These are phyloP conservation scores for Arachis monticola DNA, from an alignment of 331 rosid species.

Conservation along the genomic window DNA sequence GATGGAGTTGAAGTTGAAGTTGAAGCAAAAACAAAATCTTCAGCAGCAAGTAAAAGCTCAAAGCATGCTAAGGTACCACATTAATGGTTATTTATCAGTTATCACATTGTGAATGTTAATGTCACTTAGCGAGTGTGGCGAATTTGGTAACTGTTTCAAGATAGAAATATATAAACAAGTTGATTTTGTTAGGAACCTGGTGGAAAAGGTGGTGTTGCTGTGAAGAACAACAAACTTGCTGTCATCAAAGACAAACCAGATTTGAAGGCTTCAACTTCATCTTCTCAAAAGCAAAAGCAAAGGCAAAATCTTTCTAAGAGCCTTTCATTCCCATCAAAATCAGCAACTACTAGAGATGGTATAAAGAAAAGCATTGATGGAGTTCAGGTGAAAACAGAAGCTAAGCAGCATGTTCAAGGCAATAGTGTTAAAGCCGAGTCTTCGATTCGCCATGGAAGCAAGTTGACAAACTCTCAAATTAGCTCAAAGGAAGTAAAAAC, in stretches of 20 bases:
- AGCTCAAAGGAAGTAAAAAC: constrained; percentile 56
- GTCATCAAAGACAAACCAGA: constrained; percentile 61
- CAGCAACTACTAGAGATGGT: constrained; percentile 52
- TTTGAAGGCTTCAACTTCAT: constrained; percentile 46
- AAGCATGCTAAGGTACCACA: constrained; percentile 62
- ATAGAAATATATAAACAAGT: too few species aligned
- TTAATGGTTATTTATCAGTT: constrained; percentile 20
- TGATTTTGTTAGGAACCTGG: constrained; percentile 53
- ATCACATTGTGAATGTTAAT: neutral
- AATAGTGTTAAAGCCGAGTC: constrained; percentile 52
- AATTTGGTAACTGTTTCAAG: too few species aligned
- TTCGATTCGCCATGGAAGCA: constrained; percentile 50
- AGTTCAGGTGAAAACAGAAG: constrained; percentile 47
- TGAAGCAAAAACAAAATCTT: constrained; percentile 46
- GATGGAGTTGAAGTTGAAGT: constrained; percentile 40
- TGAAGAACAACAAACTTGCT: constrained; percentile 57
- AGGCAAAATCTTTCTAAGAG: constrained; percentile 70
- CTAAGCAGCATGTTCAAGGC: constrained; percentile 46
- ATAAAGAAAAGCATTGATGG: constrained; percentile 73
- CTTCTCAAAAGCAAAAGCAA: constrained; percentile 54
- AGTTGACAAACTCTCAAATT: constrained; percentile 50
- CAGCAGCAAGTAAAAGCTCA: constrained; percentile 50
- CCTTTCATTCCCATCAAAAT: constrained; percentile 71
- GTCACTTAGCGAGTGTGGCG: too few species aligned
- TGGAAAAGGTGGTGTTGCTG: constrained; percentile 42